Percentiles rank a stretch among this genome's conserved stretches.
Evolutionary conservation across 2,329 filamentous ascomycete species (phyloP).

Genomic region (Xylaria digitata): DNA sequence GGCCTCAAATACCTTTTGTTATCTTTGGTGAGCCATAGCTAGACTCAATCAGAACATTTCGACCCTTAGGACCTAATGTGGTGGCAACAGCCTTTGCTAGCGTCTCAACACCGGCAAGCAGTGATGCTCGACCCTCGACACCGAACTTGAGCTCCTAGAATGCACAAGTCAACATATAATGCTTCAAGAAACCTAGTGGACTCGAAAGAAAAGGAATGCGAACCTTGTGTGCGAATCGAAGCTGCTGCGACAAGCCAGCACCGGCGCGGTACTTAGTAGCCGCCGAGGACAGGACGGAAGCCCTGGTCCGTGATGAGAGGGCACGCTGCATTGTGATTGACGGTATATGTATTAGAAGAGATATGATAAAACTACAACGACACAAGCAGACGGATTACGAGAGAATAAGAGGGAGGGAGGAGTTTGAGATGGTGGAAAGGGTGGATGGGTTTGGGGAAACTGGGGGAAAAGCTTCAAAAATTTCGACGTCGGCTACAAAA

Average conservation of each 20-base stretch:
- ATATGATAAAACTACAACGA: conserved; percentile 44
- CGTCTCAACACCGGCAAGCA: conserved; percentile 95
- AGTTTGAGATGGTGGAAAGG: conserved; percentile 31
- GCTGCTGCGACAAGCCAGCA: conserved; percentile 81
- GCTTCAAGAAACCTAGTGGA: background rate
- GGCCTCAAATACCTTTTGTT: conserved; percentile 82
- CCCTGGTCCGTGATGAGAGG: conserved; percentile 82
- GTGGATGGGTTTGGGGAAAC: conserved; percentile 41
- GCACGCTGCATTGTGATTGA: conserved; percentile 88
- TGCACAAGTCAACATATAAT: conserved; percentile 26
- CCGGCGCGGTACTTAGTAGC: conserved; percentile 72
- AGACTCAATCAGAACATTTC: conserved; percentile 98
- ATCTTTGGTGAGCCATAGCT: conserved; percentile 99
- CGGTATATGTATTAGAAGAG: conserved; percentile 44
- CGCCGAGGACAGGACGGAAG: conserved; percentile 80
- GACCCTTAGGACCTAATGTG: conserved; percentile 96
- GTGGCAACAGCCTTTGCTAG: conserved; percentile 95
- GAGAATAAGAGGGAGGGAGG: conserved; percentile 39
- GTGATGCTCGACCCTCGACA: conserved; percentile 88
- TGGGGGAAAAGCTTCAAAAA: conserved; percentile 52
- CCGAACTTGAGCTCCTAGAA: conserved; percentile 96
- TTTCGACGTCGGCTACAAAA: conserved; percentile 48
- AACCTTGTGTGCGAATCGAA: conserved; percentile 98
- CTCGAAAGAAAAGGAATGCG: conserved; percentile 30
- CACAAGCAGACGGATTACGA: conserved; percentile 39